Base-by-base conservation (phyloP, 352 stramenopile species). In the Globisporangium acanthophoron region DNA sequence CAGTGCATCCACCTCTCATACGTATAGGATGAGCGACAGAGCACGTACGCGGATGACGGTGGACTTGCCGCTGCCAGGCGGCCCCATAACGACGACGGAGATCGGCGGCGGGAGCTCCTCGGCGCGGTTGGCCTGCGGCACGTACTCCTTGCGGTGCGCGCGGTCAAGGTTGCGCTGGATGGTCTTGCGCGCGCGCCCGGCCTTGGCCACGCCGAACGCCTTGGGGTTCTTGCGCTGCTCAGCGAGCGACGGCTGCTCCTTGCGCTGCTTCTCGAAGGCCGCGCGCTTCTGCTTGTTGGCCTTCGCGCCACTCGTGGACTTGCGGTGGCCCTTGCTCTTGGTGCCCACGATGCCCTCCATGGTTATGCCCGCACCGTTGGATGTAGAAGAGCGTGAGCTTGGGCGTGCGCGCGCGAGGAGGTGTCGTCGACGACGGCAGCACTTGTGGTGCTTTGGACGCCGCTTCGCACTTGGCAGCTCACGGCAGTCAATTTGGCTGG, bases 161-260 rank as follows among this genome's bases (percentile, higher is more conserved):
- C 91, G 78, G 75, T 99, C 97, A 16, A 99, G 71, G 59, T 99
- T 99, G 56, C 97, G 89, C 84, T 99, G 97, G 59, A 98, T 96
- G 33, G 74, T 97, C 52, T 97, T 96, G 69, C 98, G 91, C 6
- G 97, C 98, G 3, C 92, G 81, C 12, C 90, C 92, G 50, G 97
- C 90, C 66, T 99, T 99, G 53, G 96, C 78, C 11, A 99, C 97
- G 43, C 80, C 82, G 71, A 99, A 99, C 1, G 98, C 98, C 59
- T 97, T 96, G 54, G 84, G 81, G 68, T 99, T 99, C 76, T 98
- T 96, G 53, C 95, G 87, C 61, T 98, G 84, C 67, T 97, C 92
- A 24, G 89, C 80, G 13, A 88, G 70, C 57, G 80, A 91, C 57
- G 79, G 80, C 66, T 88, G 78, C 56, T 88, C 83, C 55, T 87